Evolutionary conservation across 2,329 filamentous ascomycete species (phyloP).

Genomic region (Monosporascus sp.): DNA sequence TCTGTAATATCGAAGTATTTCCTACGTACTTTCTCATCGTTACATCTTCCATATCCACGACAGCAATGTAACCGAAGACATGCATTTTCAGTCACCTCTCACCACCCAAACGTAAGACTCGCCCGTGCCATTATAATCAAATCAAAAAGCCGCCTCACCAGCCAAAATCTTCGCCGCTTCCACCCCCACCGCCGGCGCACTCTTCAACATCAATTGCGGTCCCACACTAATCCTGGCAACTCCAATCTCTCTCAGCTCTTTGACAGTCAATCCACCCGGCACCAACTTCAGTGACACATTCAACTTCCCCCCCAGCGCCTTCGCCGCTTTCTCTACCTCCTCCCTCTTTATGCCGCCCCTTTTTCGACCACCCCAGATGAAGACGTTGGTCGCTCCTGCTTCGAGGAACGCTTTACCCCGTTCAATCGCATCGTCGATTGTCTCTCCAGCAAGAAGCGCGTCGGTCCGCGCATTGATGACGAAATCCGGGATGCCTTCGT

Average conservation of each 20-base stretch:
- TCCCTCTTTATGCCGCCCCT: conserved; percentile 24
- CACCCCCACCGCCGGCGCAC: neutral
- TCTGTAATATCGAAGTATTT: too few species aligned
- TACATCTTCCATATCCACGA: too few species aligned
- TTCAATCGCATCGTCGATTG: conserved; percentile 31
- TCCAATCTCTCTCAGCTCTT: conserved; percentile 33
- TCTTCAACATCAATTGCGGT: conserved; percentile 18
- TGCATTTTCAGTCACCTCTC: too few species aligned
- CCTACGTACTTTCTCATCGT: too few species aligned
- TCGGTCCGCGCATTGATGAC: conserved; percentile 47
- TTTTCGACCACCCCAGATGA: conserved; percentile 37
- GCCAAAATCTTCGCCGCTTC: conserved; percentile 3
- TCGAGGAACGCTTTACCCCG: conserved; percentile 42
- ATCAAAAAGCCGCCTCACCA: too few species aligned
- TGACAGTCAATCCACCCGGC: conserved; percentile 21
- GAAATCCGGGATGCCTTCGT: conserved; percentile 40
- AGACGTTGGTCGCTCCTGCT: conserved; percentile 45
- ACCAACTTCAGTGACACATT: conserved; percentile 10
- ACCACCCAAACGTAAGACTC: too few species aligned
- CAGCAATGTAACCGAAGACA: too few species aligned
- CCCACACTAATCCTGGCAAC: conserved; percentile 42
- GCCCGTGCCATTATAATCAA: too few species aligned
- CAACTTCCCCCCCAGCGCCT: conserved; percentile 34
- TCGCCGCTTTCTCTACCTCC: conserved; percentile 34
- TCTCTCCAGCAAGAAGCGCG: conserved; percentile 25